phyloP scores from a whole-genome alignment of 768 basidiomycete species.

The Tylopilus rubrobrunneus region DNA sequence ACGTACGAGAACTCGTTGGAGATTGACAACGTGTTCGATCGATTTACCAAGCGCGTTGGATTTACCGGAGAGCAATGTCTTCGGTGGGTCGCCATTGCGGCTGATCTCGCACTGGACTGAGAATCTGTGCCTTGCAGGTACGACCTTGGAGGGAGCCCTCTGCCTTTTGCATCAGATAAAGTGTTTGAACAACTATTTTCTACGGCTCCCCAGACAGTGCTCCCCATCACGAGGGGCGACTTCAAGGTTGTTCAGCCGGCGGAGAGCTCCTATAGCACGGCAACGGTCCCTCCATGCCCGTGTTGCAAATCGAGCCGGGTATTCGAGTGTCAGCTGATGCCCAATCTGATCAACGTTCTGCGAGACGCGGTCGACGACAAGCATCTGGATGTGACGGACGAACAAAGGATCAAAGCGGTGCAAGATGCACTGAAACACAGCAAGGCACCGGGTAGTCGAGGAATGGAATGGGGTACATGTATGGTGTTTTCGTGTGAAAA shows the following conservation, averaged over 20 bases:
- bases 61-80: slow-evolving; percentile 82
- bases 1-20: slow-evolving; percentile 77
- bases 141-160: slow-evolving; percentile 78
- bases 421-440: slow-evolving; percentile 49
- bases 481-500: slow-evolving; percentile 83
- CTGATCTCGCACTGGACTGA: not conserved
- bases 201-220: slow-evolving; percentile 36
- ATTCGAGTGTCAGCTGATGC: slow-evolving; percentile 95
- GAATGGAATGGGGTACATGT: slow-evolving; percentile 95
- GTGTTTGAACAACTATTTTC: slow-evolving; percentile 77
- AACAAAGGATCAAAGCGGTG: slow-evolving; percentile 63
- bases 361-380: slow-evolving; percentile 28
- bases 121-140: slow-evolving; percentile 49
- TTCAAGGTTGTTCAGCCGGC: slow-evolving; percentile 48
- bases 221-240: slow-evolving; percentile 57
- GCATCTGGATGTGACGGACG: slow-evolving; percentile 44
- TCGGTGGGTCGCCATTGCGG: slow-evolving; percentile 45
- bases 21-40: slow-evolving; percentile 82
- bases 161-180: slow-evolving; percentile 80
- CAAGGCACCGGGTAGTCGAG: slow-evolving; percentile 42
- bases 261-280: slow-evolving; percentile 53
- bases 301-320: slow-evolving; percentile 62
- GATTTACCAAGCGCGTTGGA: slow-evolving; percentile 70
- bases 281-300: slow-evolving; percentile 59
- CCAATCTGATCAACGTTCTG: slow-evolving; percentile 83